A percentile compares a stretch with the other conserved stretches of the same genome.
Evolutionary conservation across 129 eudicot species (phyloP).

Genomic region (Escallonia rubra): DNA sequence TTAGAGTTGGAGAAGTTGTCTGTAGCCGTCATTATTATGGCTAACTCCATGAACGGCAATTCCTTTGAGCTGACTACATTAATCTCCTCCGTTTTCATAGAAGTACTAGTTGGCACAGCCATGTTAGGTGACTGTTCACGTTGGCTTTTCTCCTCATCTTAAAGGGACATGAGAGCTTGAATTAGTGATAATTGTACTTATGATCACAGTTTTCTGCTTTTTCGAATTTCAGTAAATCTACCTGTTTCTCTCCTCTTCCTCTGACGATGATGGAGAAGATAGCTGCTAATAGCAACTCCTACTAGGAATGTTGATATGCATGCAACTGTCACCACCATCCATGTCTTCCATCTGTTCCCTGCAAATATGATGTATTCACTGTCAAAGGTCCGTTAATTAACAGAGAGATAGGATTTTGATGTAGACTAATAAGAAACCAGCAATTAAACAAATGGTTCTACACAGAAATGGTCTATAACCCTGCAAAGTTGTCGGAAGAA

Average conservation of each 20-base stretch:
- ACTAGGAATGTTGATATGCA: not conserved
- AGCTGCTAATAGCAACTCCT: not conserved
- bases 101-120: conserved; percentile 1
- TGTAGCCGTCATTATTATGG: conserved; percentile 16
- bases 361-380: too few relatives aligned
- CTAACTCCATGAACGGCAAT: conserved; percentile 12
- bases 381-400: too few relatives aligned
- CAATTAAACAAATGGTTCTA: too few relatives aligned
- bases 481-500: too few relatives aligned
- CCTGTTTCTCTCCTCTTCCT: not conserved
- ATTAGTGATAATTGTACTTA: not conserved
- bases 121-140: not conserved
- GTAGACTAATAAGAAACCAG: too few relatives aligned
- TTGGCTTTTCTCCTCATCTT: conserved; percentile 2
- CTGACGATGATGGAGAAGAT: not conserved
- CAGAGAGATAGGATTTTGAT: too few relatives aligned
- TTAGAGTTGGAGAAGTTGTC: conserved; percentile 10
- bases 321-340: not conserved
- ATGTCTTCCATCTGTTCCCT: too few relatives aligned
- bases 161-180: not conserved
- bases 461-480: too few relatives aligned
- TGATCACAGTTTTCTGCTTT: too few relatives aligned
- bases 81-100: not conserved
- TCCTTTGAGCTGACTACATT: not conserved
- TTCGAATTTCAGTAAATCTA: not conserved